Conservation (phyloP, 208 protist species). For the Acanthamoeba lenticulata region DNA sequence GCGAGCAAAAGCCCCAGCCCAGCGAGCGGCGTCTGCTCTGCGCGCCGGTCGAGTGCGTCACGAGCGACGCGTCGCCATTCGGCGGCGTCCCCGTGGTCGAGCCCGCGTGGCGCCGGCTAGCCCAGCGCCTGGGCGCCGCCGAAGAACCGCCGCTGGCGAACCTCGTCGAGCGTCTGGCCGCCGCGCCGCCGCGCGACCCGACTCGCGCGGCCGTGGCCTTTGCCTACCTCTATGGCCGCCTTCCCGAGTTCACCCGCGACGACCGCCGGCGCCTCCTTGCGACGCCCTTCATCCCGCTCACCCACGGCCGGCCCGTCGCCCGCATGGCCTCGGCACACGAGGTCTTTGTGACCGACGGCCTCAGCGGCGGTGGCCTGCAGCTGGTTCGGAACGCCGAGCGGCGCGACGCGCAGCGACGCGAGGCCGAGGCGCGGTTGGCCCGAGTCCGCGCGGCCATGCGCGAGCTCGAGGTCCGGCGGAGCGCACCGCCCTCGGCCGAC, state of each 20-base stretch:
- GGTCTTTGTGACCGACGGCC: slow-evolving; percentile 8
- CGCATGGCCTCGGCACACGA: background rate
- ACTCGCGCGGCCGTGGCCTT: background rate
- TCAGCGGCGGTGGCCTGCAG: background rate
- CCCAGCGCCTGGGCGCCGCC: background rate
- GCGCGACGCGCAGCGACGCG: background rate
- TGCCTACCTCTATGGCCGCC: background rate
- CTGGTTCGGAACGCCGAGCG: background rate
- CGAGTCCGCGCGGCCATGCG: background rate
- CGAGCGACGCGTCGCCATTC: background rate
- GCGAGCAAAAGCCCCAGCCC: background rate
- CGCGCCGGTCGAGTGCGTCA: background rate
- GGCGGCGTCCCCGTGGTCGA: background rate
- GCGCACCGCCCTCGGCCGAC: background rate
- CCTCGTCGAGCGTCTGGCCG: background rate
- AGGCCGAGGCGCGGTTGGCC: background rate
- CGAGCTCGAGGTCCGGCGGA: background rate
- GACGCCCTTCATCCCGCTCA: background rate
- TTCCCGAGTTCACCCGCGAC: slow-evolving; percentile 1
- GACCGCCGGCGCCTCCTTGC: background rate
- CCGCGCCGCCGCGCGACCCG: background rate
- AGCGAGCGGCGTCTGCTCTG: background rate
- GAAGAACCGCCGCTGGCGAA: background rate
- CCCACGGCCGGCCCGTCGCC: background rate
- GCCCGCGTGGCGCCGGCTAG: background rate